Base-by-base conservation (phyloP, 805 yeast species). In the Candida caryicola region DNA sequence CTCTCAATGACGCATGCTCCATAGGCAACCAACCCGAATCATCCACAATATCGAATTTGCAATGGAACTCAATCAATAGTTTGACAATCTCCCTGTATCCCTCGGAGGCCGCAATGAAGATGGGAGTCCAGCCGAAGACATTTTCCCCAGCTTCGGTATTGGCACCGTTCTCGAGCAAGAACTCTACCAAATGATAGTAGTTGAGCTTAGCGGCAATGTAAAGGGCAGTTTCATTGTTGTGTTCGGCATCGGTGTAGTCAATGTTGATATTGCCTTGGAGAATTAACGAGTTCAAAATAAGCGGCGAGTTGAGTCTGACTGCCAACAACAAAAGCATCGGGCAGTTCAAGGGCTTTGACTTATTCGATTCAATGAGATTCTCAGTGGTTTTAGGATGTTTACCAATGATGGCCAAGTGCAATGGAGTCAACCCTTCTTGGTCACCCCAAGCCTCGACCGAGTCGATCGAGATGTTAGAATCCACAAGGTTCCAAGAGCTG, bases 1-100 rank as follows among this genome's bases (percentile, higher is more conserved):
- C 98, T 50, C 97, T 74, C 32, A 91, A 67, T 34, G 87, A 82
- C 0, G 97, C 96, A 60, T 91, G 98, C 54, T 91, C 98, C 81
- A 88, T 81, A n/a, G 98, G 96, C 14, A 88, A 79, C 98, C 98
- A 91, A 0, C 97, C 97, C 36, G 93, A 82, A 32, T 79, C 82
- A 63, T 91, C 98, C 13, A 75, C 71, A 18, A 69, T 61, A 31
- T 76, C 73, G 41, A 65, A 76, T 5, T 69, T 64, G 4, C 88
- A 84, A 15, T 78, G 79, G 30, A 70, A 54, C 0, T 64, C 61
- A 19, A 82, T 59, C 44, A 91, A 68, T 6, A 75, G 43, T 30
- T 73, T 59, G 4, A 81, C 86, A 29, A 86, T 70, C 2, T 74
- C 76, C 28, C 52, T 53, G 38, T 64, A 77, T 1, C 97, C 97